Base-by-base conservation (phyloP, 306 rosid genomes). In the Urtica urens region DNA sequence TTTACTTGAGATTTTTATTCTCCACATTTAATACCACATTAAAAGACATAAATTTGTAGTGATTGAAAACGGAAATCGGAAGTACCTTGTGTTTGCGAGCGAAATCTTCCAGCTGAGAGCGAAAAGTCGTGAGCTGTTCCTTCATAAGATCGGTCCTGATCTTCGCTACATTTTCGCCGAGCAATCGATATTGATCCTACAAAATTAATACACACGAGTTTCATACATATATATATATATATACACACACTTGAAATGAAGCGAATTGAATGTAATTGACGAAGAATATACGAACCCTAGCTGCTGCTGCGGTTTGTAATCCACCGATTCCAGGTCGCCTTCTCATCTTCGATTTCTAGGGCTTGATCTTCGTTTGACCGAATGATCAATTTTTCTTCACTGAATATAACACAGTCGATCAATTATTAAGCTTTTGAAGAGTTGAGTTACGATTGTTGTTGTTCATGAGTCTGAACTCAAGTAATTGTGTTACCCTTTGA, bases 281-380 rank as follows among this genome's bases (percentile, higher is more conserved):
- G 23, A 7, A 1, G 1, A 49, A 19, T 21, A 18, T 56, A 46
- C 73, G 6, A 40, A 75, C 81, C 87, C 94, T 79, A 10, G 95
- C 85, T 30, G 84, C 87, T 6, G 84, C 94, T 11, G 88, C 94
- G 17, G 76, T 78, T 56, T 90, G 95, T 53, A 81, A 62, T 10
- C 95, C 94, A 46, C 95, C 95, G 49, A 90, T 90, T 60, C 95
- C 97, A 45, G 95, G 94, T 57, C 93, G 67, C 38, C 97, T 79
- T 61, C 97, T 77, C 97, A 90, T 81, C 30, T 16, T 27, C 16
- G 10, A 1, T 11, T 43, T 43, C 5, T 43, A 22, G 23, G 51
- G 33, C 12, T 28, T 20, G 23, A 4, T 2, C 13, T 5, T 8
- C 40, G 27, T 31, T 31, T 12, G 38, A 6, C 13, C 20, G 25